phyloP scores from a whole-genome alignment of 768 basidiomycete species.

The Russula dissimulans region DNA sequence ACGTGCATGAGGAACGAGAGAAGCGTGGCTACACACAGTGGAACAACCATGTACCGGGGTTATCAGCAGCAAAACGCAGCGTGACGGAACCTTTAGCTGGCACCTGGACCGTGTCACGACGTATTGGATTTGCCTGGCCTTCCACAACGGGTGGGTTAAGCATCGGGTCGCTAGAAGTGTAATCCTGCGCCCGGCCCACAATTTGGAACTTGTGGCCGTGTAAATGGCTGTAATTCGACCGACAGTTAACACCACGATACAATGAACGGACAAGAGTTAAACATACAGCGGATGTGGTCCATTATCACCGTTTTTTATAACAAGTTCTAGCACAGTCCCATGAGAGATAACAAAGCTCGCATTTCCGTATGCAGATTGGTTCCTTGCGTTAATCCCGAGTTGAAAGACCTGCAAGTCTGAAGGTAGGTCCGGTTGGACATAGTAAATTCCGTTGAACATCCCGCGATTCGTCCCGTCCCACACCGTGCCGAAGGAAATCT shows the following conservation, averaged over 20 bases:
- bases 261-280: slow-evolving; percentile 7
- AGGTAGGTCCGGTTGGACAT: slow-evolving; percentile 63
- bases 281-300: slow-evolving; percentile 81
- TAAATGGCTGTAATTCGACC: slow-evolving; percentile 51
- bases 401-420: slow-evolving; percentile 68
- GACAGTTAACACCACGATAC: not conserved
- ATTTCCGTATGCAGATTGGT: slow-evolving; percentile 67
- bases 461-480: slow-evolving; percentile 77
- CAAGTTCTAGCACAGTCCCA: slow-evolving; percentile 67
- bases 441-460: slow-evolving; percentile 64
- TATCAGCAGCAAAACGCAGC: slow-evolving; percentile 76
- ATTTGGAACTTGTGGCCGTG: slow-evolving; percentile 87
- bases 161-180: slow-evolving; percentile 58
- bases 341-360: slow-evolving; percentile 68
- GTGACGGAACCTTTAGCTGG: slow-evolving; percentile 59
- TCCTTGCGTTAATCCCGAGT: slow-evolving; percentile 64
- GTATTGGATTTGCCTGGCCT: slow-evolving; percentile 77
- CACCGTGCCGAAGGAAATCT: slow-evolving; percentile 77
- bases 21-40: slow-evolving; percentile 46
- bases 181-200: slow-evolving; percentile 61
- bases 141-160: slow-evolving; percentile 77
- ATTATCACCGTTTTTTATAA: slow-evolving; percentile 59
- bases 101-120: slow-evolving; percentile 80
- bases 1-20: not conserved
- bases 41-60: slow-evolving; percentile 86